Conservation (phyloP, 2,329 filamentous ascomycete species). For the Pseudogymnoascus sp. region DNA sequence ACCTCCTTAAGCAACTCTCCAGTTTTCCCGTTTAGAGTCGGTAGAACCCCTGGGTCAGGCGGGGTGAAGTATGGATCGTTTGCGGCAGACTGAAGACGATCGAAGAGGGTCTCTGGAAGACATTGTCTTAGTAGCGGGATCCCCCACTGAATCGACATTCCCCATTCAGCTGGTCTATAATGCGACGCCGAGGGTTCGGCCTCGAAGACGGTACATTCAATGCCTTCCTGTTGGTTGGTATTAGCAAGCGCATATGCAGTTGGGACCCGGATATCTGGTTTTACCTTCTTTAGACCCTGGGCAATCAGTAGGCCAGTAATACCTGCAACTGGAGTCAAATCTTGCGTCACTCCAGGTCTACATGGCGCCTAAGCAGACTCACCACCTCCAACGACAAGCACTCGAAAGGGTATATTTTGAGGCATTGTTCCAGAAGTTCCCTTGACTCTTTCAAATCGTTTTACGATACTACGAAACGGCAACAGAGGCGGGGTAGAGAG, state of each 20-base stretch:
- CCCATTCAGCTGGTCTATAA: slow-evolving; percentile 14
- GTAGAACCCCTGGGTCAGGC: not conserved
- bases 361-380: not conserved
- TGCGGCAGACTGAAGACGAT: not conserved
- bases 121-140: slow-evolving; percentile 10
- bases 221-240: not conserved
- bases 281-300: slow-evolving; percentile 34
- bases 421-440: slow-evolving; percentile 1
- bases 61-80: not conserved
- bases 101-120: not conserved
- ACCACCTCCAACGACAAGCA: slow-evolving; percentile 19
- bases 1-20: slow-evolving; percentile 10
- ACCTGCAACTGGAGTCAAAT: slow-evolving; percentile 23
- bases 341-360: not conserved
- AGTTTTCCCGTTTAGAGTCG: slow-evolving; percentile 5
- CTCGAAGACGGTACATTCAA: slow-evolving; percentile 14
- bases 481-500: not conserved
- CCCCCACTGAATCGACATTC: slow-evolving; percentile 13
- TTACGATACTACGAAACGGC: not conserved
- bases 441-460: too few species aligned
- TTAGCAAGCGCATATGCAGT: not conserved
- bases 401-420: slow-evolving; percentile 13
- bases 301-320: slow-evolving; percentile 35
- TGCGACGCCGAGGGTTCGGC: not conserved
- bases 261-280: not conserved